These are phyloP conservation scores for Hypoxylon sp. DNA, from an alignment of 2,329 filamentous ascomycete genomes.

Conservation along the genomic window DNA sequence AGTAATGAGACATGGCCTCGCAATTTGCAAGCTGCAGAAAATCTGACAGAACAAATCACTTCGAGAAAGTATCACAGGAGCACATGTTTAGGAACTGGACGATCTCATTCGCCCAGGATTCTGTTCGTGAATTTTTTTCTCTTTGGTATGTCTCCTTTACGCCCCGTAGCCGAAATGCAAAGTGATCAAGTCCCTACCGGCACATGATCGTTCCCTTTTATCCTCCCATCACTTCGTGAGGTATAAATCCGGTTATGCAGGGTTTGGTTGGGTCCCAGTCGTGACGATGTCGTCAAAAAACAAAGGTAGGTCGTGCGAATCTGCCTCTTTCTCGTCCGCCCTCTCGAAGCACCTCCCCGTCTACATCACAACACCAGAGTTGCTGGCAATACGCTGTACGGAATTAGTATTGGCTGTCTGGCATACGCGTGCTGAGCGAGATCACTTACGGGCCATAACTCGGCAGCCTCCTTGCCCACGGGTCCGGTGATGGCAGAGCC, in stretches of 20 bases:
- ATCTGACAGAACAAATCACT: slow-evolving; percentile 4
- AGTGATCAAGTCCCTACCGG: slow-evolving; percentile 55
- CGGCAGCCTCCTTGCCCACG: slow-evolving; percentile 99
- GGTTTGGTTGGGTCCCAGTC: slow-evolving; percentile 36
- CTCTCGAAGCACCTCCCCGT: slow-evolving; percentile 47
- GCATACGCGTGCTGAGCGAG: neutral
- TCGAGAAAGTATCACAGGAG: neutral
- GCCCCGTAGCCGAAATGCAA: slow-evolving; percentile 63
- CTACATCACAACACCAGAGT: slow-evolving; percentile 99
- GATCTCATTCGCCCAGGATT: slow-evolving; percentile 53
- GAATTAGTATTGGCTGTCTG: slow-evolving; percentile 45
- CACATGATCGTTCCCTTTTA: slow-evolving; percentile 31
- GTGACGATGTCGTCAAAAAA: slow-evolving; percentile 41
- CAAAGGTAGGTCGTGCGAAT: slow-evolving; percentile 31
- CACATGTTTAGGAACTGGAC: slow-evolving; percentile 40
- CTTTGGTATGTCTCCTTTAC: slow-evolving; percentile 61
- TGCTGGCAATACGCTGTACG: slow-evolving; percentile 93
- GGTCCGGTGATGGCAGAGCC: slow-evolving; percentile 98
- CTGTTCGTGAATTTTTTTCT: slow-evolving; percentile 52
- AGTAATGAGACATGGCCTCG: neutral
- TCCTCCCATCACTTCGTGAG: slow-evolving; percentile 28
- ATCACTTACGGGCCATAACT: slow-evolving; percentile 92
- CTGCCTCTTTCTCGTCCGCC: slow-evolving; percentile 33
- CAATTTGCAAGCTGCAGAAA: neutral
- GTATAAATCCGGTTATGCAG: slow-evolving; percentile 36